A percentile compares a stretch with the other conserved stretches of the same genome.
These are phyloP conservation scores for Blastocystis hominis DNA, from an alignment of 352 stramenopile genomes.

Conservation along the genomic window DNA sequence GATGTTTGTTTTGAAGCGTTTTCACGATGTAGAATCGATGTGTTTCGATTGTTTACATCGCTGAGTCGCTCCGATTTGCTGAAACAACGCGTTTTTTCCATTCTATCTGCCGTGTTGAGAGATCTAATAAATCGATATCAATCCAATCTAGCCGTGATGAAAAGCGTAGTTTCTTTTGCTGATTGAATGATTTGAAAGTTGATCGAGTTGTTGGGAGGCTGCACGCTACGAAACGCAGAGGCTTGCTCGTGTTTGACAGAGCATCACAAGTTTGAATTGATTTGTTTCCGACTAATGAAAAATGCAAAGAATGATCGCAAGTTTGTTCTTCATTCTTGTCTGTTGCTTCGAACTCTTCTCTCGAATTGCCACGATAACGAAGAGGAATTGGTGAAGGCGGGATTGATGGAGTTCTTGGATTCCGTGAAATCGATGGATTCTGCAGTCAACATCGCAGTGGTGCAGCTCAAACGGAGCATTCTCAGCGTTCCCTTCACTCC, in stretches of 20 bases:
- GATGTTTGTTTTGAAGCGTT: neutral
- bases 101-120: neutral
- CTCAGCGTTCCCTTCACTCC: neutral
- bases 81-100: neutral
- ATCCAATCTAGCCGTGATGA: neutral
- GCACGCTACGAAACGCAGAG: neutral
- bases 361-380: neutral
- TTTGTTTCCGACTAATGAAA: constrained; percentile 4
- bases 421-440: neutral
- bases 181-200: neutral
- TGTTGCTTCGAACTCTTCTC: neutral
- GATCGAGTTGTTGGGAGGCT: neutral
- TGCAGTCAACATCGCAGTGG: neutral
- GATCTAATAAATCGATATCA: neutral
- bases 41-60: neutral
- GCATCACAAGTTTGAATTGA: neutral
- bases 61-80: neutral
- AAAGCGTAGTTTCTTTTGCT: neutral
- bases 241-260: neutral
- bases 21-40: neutral
- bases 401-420: neutral
- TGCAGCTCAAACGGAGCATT: neutral
- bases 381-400: neutral
- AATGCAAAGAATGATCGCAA: neutral
- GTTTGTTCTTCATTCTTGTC: neutral